Percentiles rank a stretch among this genome's conserved stretches.
phyloP scores from a whole-genome alignment of 2,329 filamentous ascomycete species.

The Zymoseptoria brevis region DNA sequence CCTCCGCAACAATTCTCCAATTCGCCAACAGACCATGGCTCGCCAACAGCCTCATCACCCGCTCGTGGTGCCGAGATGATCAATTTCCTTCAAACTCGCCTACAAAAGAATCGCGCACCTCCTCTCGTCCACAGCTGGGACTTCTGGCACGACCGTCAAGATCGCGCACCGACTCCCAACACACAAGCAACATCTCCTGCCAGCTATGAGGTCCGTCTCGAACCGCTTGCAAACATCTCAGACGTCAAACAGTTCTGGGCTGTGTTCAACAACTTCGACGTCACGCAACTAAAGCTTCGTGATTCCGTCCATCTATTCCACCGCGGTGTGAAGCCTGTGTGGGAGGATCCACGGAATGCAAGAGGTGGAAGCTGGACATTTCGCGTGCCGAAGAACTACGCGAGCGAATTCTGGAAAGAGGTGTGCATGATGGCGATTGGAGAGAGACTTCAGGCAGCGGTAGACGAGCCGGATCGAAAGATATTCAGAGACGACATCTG shows the following conservation, averaged over 20 bases:
- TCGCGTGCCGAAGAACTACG: constrained; percentile 67
- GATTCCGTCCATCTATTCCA: constrained; percentile 68
- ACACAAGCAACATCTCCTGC: constrained; percentile 7
- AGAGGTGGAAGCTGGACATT: constrained; percentile 89
- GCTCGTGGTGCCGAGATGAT: constrained; percentile 71
- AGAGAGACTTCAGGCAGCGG: constrained; percentile 65
- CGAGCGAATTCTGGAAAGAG: constrained; percentile 69
- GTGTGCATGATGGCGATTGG: constrained; percentile 76
- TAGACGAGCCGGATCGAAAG: constrained; percentile 41
- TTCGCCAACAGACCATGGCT: constrained; percentile 54
- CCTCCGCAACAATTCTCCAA: constrained; percentile 31
- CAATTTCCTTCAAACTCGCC: constrained; percentile 29
- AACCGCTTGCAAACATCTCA: constrained; percentile 38
- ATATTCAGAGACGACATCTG: constrained; percentile 71
- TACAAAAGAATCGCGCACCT: constrained; percentile 39
- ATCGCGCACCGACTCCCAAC: constrained; percentile 23
- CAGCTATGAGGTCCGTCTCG: constrained; percentile 40
- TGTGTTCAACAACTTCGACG: constrained; percentile 63
- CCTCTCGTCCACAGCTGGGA: constrained; percentile 46
- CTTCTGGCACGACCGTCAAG: constrained; percentile 45
- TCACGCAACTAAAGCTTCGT: constrained; percentile 62
- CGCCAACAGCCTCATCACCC: constrained; percentile 55
- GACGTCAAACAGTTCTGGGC: constrained; percentile 44
- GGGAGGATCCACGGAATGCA: constrained; percentile 81
- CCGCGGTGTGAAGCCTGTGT: constrained; percentile 71